Evolutionary conservation across 2,329 filamentous ascomycete genomes (phyloP), one percentile per base, ranked within the genome.

Genomic region (Alternaria sp.): DNA sequence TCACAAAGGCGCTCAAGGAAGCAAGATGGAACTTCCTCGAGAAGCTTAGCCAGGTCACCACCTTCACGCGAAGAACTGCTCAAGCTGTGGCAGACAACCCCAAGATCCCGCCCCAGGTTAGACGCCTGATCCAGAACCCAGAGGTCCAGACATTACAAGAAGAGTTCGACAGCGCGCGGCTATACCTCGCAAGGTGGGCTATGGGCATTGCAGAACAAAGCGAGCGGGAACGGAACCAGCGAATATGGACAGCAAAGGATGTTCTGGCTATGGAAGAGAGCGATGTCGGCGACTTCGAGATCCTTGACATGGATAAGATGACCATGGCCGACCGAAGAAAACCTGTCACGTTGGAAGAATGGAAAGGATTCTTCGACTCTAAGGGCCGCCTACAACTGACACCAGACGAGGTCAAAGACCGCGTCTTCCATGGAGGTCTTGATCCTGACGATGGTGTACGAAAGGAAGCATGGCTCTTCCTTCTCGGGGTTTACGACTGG

Each of bases 201-300:
- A 98, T 99, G 96, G 94, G 94, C 8, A 97, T 99, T 68, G 94
- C 96, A 0, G 96, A 99, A 79, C 96, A 99, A 82, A 95, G 94
- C 73, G 96, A 99, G 75, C 87, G 89, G 43, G 96, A 99, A 72
- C 86, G 91, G 23, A 92, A 89, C 55, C 91, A 94, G 79, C 86
- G 94, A 50, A 94, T 97, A 75, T 99, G 94, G 92, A 97, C 94
- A 0, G 95, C 93, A 1, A 90, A 90, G 68, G 96, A 99, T 81
- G 91, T 97, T 5, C 85, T 98, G 73, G 94, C 97, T 73, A 91
- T 96, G 78, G 96, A 99, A 78, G 92, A 97, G 69, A 97, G 93
- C 28, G 93, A 94, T 64, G 92, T 99, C 1, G 96, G 96, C 7
- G 94, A 97, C 68, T 99, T 99, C 76, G 96, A 99, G 81, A 89